Evolutionary conservation across 2,329 filamentous ascomycete genomes (phyloP).

Genomic region (Ampelomyces quisqualis): DNA sequence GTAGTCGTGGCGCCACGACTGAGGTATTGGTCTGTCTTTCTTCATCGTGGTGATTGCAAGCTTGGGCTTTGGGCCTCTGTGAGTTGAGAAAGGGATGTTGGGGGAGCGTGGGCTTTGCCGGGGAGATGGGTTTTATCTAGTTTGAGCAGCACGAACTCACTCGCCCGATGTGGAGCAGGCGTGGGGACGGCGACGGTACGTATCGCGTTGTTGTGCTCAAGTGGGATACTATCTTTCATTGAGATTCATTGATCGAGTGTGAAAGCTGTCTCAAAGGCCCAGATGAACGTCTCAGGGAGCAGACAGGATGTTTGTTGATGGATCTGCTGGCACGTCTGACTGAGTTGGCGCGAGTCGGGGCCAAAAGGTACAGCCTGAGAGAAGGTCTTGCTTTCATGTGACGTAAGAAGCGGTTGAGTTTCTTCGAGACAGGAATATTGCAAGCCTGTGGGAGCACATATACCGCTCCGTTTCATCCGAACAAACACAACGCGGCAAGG

Average conservation of each 20-base stretch:
- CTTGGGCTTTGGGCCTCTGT: too few species aligned
- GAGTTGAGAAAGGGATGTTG: too few species aligned
- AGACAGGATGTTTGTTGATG: constrained; percentile 7
- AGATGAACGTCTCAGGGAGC: constrained; percentile 9
- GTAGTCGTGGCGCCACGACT: neutral
- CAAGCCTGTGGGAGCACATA: constrained; percentile 10
- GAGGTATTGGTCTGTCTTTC: constrained; percentile 1
- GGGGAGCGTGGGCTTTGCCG: neutral
- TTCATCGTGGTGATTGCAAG: constrained; percentile 1
- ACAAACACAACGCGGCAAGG: constrained; percentile 9
- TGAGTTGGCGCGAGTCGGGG: constrained; percentile 1
- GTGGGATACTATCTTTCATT: constrained; percentile 5
- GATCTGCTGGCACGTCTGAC: constrained; percentile 9
- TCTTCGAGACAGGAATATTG: constrained; percentile 11
- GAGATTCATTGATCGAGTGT: constrained; percentile 16
- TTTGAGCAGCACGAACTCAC: constrained; percentile 6
- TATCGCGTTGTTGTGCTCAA: constrained; percentile 9
- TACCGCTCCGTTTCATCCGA: constrained; percentile 10
- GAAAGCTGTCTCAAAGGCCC: constrained; percentile 15
- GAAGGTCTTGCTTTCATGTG: constrained; percentile 1
- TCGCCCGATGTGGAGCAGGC: constrained; percentile 10
- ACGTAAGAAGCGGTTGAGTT: constrained; percentile 6
- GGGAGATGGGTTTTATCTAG: constrained; percentile 10
- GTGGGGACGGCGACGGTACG: constrained; percentile 11
- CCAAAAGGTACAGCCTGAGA: constrained; percentile 6